These are phyloP conservation scores for Knufia fluminis DNA, from an alignment of 2,329 filamentous ascomycete genomes.

Conservation along the genomic window DNA sequence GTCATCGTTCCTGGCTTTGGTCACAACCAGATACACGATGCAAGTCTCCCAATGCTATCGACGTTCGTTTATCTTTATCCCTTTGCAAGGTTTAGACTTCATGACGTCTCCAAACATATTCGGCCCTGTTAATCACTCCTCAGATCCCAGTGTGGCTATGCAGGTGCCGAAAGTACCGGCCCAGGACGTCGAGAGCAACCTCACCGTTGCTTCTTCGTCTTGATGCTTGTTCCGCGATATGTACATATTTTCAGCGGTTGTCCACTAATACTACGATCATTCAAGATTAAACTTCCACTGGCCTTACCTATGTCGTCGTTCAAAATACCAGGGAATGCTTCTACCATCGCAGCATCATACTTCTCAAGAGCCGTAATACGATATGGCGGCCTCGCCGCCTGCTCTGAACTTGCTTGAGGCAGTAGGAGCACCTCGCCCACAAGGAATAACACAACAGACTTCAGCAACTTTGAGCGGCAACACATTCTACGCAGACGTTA, in stretches of 20 bases:
- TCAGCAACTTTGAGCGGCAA: neutral
- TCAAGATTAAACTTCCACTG: neutral
- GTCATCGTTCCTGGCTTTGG: too few species aligned
- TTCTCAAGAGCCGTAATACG: neutral
- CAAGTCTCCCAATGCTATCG: too few species aligned
- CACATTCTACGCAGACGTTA: neutral
- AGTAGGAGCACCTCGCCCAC: neutral
- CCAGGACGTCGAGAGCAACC: neutral
- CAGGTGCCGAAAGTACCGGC: neutral
- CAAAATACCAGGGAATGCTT: neutral
- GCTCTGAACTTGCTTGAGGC: neutral
- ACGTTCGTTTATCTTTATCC: too few species aligned
- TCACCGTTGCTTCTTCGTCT: neutral
- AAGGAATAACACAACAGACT: neutral
- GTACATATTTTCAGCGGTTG: neutral
- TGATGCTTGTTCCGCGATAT: neutral
- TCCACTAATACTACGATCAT: neutral
- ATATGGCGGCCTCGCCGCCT: neutral
- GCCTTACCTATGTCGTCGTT: neutral
- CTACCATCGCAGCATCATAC: neutral
- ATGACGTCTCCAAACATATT: too few species aligned
- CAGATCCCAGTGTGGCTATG: too few species aligned
- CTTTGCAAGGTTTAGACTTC: too few species aligned
- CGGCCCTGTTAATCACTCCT: too few species aligned
- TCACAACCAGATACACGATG: too few species aligned